Evolutionary conservation across 371 early-diverging fungal species (phyloP).

Genomic region (Mucor piriformis): DNA sequence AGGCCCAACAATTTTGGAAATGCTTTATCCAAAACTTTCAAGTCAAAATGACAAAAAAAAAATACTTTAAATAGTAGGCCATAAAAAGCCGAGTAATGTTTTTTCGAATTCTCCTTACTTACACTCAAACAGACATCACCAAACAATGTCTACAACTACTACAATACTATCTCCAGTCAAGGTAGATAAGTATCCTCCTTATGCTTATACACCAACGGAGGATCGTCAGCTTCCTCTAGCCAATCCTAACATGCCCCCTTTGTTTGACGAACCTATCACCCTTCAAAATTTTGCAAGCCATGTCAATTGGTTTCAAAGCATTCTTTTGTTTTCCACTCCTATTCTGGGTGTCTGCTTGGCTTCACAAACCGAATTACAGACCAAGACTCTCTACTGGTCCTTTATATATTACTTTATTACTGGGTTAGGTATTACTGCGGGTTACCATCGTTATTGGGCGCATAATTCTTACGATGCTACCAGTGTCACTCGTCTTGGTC

Average conservation of each 20-base stretch:
- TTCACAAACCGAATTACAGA: conserved; percentile 62
- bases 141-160: conserved; percentile 13
- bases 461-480: conserved; percentile 74
- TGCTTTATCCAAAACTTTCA: background rate
- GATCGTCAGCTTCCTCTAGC: conserved; percentile 42
- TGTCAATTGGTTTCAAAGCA: conserved; percentile 84
- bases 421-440: conserved; percentile 57
- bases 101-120: background rate
- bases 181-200: conserved; percentile 22
- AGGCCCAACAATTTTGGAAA: conserved; percentile 14
- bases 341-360: conserved; percentile 81
- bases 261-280: conserved; percentile 59
- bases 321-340: conserved; percentile 78
- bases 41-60: background rate
- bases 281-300: conserved; percentile 51
- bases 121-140: background rate
- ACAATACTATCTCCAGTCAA: conserved; percentile 3
- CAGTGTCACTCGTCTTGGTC: conserved; percentile 52
- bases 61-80: conserved; percentile 5
- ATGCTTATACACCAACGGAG: conserved; percentile 46
- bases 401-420: conserved; percentile 83
- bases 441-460: conserved; percentile 84
- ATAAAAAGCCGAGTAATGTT: background rate
- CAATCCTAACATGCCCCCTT: conserved; percentile 43
- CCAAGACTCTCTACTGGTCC: conserved; percentile 77